Evolutionary conservation across 2,329 filamentous ascomycete genomes (phyloP), one percentile per base, ranked within the genome.

Genomic region (Fusarium sublunatum): DNA sequence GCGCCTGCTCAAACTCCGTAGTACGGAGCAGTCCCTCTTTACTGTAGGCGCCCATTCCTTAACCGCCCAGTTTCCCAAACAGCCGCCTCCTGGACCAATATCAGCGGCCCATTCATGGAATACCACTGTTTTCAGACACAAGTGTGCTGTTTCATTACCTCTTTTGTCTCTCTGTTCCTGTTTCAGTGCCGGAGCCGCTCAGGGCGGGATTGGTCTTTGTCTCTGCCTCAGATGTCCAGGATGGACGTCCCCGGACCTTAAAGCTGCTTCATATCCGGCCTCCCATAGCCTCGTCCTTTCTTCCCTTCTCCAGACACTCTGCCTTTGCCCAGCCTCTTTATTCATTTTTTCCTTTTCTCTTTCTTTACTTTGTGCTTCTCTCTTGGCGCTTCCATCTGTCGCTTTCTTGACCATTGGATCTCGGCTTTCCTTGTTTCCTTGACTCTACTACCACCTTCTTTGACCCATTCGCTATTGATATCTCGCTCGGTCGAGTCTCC

Each of bases 61-160:
- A 70, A 68, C 69, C 69, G 69, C 70, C 70, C 67, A 55, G 15
- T 34, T 49, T 74, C 76, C 35, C 36, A 81, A 75, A 83, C 79
- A 81, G 74, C 79, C 79, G 79, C 80, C 78, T 58, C 64, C 67
- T 70, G 73, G 79, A 77, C 83, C 83, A 86, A 84, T 85, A 78
- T 81, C 77, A 76, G 76, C 73, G 73, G 75, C 75, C 76, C 74
- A 67, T 79, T 73, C 64, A 61, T 70, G 62, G 66, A 69, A 73
- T 69, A 75, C 77, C 75, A 73, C 74, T 70, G 72, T 69, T 67
- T 80, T 81, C 74, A 78, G 81, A 85, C 75, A 85, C 83, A 79
- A 74, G 62, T 74, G 73, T 72, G 69, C 65, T 72, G 83, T 86
- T 86, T 86, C 83, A 85, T 77, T 74, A 73, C 74, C 71, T 64